These are phyloP conservation scores for Pilobolus umbonatus DNA, from an alignment of 192 early-diverging fungal species.

Conservation along the genomic window DNA sequence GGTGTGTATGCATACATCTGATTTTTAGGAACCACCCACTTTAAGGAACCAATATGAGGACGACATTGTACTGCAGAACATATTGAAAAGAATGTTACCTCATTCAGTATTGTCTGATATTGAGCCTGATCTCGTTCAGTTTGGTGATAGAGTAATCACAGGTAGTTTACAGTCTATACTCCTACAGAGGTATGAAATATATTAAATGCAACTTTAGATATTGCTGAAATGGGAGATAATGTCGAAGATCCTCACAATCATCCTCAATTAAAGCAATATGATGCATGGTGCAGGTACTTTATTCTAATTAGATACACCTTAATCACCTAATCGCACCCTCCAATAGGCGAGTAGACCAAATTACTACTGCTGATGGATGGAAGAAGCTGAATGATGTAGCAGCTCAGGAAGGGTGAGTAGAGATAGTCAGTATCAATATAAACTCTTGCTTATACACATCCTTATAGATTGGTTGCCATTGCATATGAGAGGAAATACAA, in stretches of 20 bases:
- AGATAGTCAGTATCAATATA: background rate
- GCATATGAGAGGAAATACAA: constrained; percentile 54
- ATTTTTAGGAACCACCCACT: constrained; percentile 20
- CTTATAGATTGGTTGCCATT: constrained; percentile 51
- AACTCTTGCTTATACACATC: background rate
- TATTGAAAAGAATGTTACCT: constrained; percentile 49
- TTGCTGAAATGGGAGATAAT: constrained; percentile 40
- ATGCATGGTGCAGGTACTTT: constrained; percentile 52
- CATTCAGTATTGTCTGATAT: constrained; percentile 37
- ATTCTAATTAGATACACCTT: too few species aligned
- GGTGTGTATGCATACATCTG: background rate
- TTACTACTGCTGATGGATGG: constrained; percentile 60
- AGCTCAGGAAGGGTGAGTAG: constrained; percentile 46
- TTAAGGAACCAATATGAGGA: constrained; percentile 34
- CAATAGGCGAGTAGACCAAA: constrained; percentile 51
- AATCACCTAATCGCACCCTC: too few species aligned
- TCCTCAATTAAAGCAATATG: constrained; percentile 64
- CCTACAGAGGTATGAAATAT: background rate
- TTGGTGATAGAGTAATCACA: constrained; percentile 34
- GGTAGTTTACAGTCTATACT: constrained; percentile 9
- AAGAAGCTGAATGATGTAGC: constrained; percentile 52
- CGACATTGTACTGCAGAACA: constrained; percentile 41
- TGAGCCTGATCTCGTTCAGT: constrained; percentile 37
- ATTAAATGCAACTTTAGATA: constrained; percentile 30
- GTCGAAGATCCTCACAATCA: constrained; percentile 52